phyloP scores from a whole-genome alignment of 2,329 filamentous ascomycete species.

The Dryadomyces quercivorus region DNA sequence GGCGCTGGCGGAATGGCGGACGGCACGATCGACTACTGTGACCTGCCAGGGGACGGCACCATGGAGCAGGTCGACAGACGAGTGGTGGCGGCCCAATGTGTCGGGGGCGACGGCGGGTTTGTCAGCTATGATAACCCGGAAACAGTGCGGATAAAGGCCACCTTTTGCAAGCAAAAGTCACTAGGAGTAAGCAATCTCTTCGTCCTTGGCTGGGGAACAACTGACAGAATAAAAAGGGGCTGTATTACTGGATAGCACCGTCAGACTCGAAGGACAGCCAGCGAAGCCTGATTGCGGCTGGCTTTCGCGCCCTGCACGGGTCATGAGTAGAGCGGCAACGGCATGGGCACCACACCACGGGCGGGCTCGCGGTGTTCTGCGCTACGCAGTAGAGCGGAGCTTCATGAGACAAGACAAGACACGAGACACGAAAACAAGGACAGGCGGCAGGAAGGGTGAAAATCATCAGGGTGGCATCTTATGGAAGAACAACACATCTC shows the following conservation, averaged over 20 bases:
- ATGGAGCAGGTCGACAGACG: slow-evolving; percentile 57
- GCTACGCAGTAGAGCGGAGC: too few species aligned
- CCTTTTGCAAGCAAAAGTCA: slow-evolving; percentile 57
- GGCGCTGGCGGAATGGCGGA: slow-evolving; percentile 45
- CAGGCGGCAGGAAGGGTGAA: background rate
- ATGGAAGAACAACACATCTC: background rate
- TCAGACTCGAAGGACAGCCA: slow-evolving; percentile 50
- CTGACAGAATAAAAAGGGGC: slow-evolving; percentile 32
- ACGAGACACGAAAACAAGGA: background rate
- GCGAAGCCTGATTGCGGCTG: slow-evolving; percentile 44
- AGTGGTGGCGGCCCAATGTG: slow-evolving; percentile 57
- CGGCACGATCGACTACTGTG: slow-evolving; percentile 61
- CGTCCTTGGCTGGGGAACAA: background rate
- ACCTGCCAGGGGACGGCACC: slow-evolving; percentile 49
- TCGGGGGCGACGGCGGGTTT: slow-evolving; percentile 63
- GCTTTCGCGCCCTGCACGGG: slow-evolving; percentile 45
- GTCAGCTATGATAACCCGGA: slow-evolving; percentile 70
- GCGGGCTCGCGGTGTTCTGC: too few species aligned
- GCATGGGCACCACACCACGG: background rate
- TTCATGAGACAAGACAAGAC: background rate
- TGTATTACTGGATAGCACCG: slow-evolving; percentile 76
- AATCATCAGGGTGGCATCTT: background rate
- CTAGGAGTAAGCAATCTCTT: slow-evolving; percentile 45
- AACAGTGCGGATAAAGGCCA: slow-evolving; percentile 64
- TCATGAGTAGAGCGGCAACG: slow-evolving; percentile 16